Base-by-base conservation (phyloP, 2,329 filamentous ascomycete genomes). In the Dactylellina parvicollis region DNA sequence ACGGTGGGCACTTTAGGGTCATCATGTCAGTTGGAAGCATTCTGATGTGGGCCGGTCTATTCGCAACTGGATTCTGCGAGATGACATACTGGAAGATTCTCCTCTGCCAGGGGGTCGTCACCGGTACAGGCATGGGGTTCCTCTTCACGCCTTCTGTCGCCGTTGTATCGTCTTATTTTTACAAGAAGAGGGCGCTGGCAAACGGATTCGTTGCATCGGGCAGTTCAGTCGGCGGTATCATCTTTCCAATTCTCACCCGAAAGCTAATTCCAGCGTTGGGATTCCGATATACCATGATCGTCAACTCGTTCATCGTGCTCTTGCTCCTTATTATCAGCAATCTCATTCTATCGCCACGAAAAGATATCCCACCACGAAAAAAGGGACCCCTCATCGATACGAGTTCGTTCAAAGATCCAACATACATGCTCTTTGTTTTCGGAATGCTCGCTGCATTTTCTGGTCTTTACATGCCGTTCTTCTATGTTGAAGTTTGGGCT, bases 261-360 rank as follows among this genome's bases (percentile, higher is more conserved):
- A 84, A 87, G 60, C 79, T 90, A 9, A 80, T 89, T 1, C 86
- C 87, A 0, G 82, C 81, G 16, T 80, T 90, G 2, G 88, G 88
- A 0, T 90, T 89, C 76, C 82, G 83, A 0, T 90, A 88, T 87
- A 88, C 88, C 0, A 83, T 89, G n/a, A 82, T 90, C 56, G 83
- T 90, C 30, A 86, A 87, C 24, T 75, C 89, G 1, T 83, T 77
- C 0, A 80, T 82, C 0, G 76, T 82, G 2, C 78, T 82, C 0
- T 79, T 80, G 1, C 80, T 80, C 26, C 76, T 84, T 16, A 65
- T 84, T 8, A 81, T 85, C 32, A 80, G 84, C n/a, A 82, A 81
- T 67, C 82, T 85, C 18, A 81, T 85, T 7, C 76, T 86, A 9
- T 82, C 82, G 0, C 83, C 83, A 0, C 81, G 84, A 20, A 83